Percentiles rank a stretch among this genome's conserved stretches.
These are phyloP conservation scores for Ophiostoma novo-ulmi DNA, from an alignment of 2,329 filamentous ascomycete genomes.

Conservation along the genomic window DNA sequence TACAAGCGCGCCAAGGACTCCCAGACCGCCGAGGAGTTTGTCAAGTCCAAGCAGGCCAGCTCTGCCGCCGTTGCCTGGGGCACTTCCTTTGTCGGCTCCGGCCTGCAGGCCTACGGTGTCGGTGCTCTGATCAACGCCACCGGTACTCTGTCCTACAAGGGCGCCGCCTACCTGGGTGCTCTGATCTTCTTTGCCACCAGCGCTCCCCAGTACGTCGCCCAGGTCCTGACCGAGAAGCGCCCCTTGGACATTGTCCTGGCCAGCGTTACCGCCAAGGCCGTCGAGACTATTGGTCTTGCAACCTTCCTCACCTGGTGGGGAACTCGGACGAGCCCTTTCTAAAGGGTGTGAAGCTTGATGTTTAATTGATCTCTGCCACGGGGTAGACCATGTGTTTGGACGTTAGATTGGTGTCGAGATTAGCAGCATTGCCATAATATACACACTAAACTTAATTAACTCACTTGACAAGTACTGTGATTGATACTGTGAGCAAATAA, in stretches of 20 bases:
- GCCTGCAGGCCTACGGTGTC: conserved; percentile 82
- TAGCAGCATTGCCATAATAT: conserved; percentile 11
- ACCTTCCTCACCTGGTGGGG: conserved; percentile 97
- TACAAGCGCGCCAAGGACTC: conserved; percentile 87
- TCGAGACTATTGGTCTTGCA: conserved; percentile 89
- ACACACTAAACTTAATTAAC: background rate
- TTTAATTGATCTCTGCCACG: background rate
- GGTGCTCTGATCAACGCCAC: conserved; percentile 91
- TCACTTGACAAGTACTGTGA: background rate
- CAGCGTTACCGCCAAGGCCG: conserved; percentile 72
- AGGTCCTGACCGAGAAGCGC: conserved; percentile 86
- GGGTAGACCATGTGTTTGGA: conserved; percentile 41
- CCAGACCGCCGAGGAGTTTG: conserved; percentile 95
- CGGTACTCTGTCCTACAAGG: conserved; percentile 93
- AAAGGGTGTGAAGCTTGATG: conserved; percentile 34
- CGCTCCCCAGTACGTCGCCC: conserved; percentile 81
- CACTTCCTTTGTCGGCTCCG: conserved; percentile 82
- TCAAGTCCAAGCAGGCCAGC: conserved; percentile 86
- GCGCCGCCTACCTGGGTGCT: conserved; percentile 84
- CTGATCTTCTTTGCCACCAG: conserved; percentile 89
- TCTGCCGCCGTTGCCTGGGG: conserved; percentile 85
- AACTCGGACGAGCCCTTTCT: conserved; percentile 87
- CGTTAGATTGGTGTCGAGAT: conserved; percentile 1
- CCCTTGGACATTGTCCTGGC: conserved; percentile 86
- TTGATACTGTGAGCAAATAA: too few species aligned